These are phyloP conservation scores for Hypholoma sublateritium DNA, from an alignment of 768 basidiomycete species.

Conservation along the genomic window DNA sequence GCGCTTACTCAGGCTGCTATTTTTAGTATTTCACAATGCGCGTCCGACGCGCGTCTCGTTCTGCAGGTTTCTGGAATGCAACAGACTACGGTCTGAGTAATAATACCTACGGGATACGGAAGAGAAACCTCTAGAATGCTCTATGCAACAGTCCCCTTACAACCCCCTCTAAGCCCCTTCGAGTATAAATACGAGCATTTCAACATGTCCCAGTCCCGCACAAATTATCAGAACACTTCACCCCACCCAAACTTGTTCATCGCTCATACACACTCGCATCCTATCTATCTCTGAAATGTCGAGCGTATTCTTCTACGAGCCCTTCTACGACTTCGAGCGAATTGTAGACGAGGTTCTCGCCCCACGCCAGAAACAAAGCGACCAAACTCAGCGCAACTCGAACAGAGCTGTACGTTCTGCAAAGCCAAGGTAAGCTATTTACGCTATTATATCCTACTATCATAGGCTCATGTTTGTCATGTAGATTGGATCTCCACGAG, in stretches of 20 bases:
- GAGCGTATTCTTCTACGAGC: slow-evolving; percentile 41
- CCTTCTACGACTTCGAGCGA: slow-evolving; percentile 44
- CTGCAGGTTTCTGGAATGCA: no score
- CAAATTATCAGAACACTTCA: no score
- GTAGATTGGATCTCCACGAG: slow-evolving; percentile 62
- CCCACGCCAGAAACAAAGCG: not conserved
- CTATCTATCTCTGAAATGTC: slow-evolving; percentile 13
- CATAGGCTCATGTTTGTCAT: not conserved
- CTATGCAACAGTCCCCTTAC: no score
- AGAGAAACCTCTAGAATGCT: no score
- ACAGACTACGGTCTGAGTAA: no score
- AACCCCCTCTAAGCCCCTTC: no score
- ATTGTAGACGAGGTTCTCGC: slow-evolving; percentile 39
- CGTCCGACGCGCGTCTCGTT: no score
- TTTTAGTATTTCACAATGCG: no score
- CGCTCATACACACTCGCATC: not conserved
- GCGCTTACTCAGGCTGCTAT: no score
- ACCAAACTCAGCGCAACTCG: slow-evolving; percentile 9
- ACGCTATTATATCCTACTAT: not conserved
- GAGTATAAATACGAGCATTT: no score
- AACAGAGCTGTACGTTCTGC: slow-evolving; percentile 18
- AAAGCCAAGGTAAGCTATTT: slow-evolving; percentile 30
- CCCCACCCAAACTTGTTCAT: not conserved
- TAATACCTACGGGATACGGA: no score
- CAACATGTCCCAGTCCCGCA: no score